Conservation (phyloP, 2,329 filamentous ascomycete species). For the Neonectria faginata region DNA sequence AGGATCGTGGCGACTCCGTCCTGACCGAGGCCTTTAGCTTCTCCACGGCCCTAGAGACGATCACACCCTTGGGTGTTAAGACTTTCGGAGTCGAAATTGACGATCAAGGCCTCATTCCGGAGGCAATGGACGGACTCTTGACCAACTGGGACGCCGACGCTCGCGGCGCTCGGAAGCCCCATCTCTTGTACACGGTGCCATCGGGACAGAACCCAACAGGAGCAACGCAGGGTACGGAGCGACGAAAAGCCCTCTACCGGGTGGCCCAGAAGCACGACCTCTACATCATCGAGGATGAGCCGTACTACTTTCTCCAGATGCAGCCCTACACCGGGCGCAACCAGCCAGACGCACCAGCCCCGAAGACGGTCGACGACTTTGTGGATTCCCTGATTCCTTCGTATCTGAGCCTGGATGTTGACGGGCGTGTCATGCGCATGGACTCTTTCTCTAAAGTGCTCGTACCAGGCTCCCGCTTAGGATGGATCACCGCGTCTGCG, state of each 20-base stretch:
- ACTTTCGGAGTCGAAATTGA: slow-evolving; percentile 65
- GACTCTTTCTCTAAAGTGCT: slow-evolving; percentile 96
- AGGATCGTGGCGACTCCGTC: slow-evolving; percentile 77
- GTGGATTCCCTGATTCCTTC: slow-evolving; percentile 72
- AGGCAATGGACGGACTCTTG: slow-evolving; percentile 64
- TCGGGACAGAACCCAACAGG: slow-evolving; percentile 94
- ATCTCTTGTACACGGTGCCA: slow-evolving; percentile 70
- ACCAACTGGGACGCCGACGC: slow-evolving; percentile 60
- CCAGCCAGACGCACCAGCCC: slow-evolving; percentile 64
- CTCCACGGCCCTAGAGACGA: slow-evolving; percentile 74
- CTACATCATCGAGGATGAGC: slow-evolving; percentile 91
- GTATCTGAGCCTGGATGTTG: slow-evolving; percentile 82
- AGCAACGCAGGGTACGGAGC: slow-evolving; percentile 77
- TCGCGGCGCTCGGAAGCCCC: slow-evolving; percentile 62
- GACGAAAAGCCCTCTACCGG: slow-evolving; percentile 79
- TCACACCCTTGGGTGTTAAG: slow-evolving; percentile 64
- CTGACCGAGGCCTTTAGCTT: slow-evolving; percentile 95
- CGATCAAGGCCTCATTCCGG: slow-evolving; percentile 64
- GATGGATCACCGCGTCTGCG: slow-evolving; percentile 90
- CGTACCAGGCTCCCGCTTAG: slow-evolving; percentile 81
- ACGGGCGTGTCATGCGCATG: slow-evolving; percentile 89
- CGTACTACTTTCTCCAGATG: slow-evolving; percentile 95
- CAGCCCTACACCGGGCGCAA: slow-evolving; percentile 74
- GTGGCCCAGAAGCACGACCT: slow-evolving; percentile 87
- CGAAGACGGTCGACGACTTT: slow-evolving; percentile 76